phyloP scores from a whole-genome alignment of 2,329 filamentous ascomycete species.

The Raffaelea ambrosiae region DNA sequence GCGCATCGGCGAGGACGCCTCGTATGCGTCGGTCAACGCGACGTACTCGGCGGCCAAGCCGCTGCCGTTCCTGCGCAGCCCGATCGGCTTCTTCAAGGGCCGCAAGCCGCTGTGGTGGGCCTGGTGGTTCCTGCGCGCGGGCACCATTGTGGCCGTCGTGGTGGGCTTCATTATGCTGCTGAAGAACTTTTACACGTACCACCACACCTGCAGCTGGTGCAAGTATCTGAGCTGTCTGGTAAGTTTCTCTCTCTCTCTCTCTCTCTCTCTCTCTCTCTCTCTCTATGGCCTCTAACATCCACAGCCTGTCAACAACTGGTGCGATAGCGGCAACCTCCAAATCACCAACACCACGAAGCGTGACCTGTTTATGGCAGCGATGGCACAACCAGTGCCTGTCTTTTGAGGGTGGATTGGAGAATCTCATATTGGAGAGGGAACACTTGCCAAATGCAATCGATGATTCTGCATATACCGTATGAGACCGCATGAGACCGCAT shows the following conservation, averaged over 20 bases:
- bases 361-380: conserved; percentile 9
- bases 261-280: not conserved
- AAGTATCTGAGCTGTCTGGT: conserved; percentile 91
- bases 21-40: conserved; percentile 61
- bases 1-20: conserved; percentile 61
- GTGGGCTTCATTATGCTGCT: conserved; percentile 80
- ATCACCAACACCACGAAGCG: conserved; percentile 15
- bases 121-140: conserved; percentile 86
- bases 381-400: no score
- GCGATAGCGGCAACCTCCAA: conserved; percentile 37
- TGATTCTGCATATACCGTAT: no score
- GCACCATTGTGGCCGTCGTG: conserved; percentile 68
- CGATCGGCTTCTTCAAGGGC: conserved; percentile 78
- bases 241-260: conserved; percentile 32
- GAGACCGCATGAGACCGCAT: no score
- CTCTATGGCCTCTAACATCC: not conserved
- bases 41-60: conserved; percentile 35
- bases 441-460: no score
- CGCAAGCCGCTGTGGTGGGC: conserved; percentile 93
- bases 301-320: conserved; percentile 60
- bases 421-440: no score
- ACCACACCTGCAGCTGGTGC: conserved; percentile 78
- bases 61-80: conserved; percentile 50
- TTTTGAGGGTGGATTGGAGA: no score
- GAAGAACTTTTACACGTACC: conserved; percentile 82